Conservation (phyloP, 345 rosid species). For the Hirschfeldia incana region DNA sequence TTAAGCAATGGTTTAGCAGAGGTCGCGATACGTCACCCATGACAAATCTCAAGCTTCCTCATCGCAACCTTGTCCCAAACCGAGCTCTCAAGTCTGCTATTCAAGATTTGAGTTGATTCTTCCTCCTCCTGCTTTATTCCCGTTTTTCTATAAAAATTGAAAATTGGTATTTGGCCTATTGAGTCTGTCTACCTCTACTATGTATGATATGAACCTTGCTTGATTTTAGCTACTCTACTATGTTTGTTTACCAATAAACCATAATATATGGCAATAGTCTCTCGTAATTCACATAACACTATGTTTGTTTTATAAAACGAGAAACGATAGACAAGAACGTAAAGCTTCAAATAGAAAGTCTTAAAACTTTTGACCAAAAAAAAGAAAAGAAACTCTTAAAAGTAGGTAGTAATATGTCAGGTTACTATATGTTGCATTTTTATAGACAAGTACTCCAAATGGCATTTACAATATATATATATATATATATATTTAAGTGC, state of each 20-base stretch:
- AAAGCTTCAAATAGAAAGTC: constrained; percentile 17
- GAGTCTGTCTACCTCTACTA: not conserved
- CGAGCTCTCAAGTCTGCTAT: constrained; percentile 61
- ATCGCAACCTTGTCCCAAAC: constrained; percentile 54
- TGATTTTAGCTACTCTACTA: not conserved
- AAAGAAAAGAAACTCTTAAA: too few species aligned
- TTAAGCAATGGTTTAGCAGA: constrained; percentile 56
- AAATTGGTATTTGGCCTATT: not conserved
- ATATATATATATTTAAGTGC: not conserved
- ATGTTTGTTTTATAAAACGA: not conserved
- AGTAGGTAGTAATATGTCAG: not conserved
- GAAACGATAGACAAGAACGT: not conserved
- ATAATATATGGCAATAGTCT: not conserved
- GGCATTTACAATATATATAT: constrained; percentile 1
- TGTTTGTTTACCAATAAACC: not conserved
- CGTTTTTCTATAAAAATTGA: not conserved
- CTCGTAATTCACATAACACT: not conserved
- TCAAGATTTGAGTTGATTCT: constrained; percentile 8
- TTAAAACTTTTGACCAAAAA: too few species aligned
- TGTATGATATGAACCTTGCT: not conserved
- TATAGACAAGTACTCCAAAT: not conserved
- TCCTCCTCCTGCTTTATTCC: not conserved
- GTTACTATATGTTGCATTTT: not conserved
- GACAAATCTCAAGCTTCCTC: constrained; percentile 50
- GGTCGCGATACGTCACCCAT: constrained; percentile 58